phyloP scores from a whole-genome alignment of 164 flowering plant genomes.

The Macadamia tetraphylla region DNA sequence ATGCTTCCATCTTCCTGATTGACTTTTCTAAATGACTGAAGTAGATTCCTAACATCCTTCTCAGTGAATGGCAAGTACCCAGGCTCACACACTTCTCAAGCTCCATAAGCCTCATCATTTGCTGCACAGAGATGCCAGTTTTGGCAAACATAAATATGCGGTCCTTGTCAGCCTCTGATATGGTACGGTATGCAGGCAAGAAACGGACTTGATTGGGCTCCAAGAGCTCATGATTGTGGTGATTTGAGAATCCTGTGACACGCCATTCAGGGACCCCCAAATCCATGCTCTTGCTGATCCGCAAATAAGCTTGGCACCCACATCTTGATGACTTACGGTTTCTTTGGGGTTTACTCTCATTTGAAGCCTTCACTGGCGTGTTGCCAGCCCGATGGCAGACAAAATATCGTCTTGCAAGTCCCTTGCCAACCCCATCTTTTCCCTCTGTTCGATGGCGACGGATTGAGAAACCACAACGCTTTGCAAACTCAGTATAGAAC shows the following conservation, averaged over 20 bases:
- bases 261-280: constrained; percentile 33
- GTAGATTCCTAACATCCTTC: constrained; percentile 38
- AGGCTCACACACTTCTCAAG: constrained; percentile 34
- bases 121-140: constrained; percentile 38
- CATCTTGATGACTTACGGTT: constrained; percentile 38
- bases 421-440: constrained; percentile 21
- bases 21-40: constrained; percentile 30
- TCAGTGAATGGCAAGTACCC: constrained; percentile 38
- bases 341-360: constrained; percentile 32
- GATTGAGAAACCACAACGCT: constrained; percentile 36
- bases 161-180: constrained; percentile 35
- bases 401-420: constrained; percentile 32
- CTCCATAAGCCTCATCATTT: constrained; percentile 32
- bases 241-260: constrained; percentile 36
- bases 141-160: constrained; percentile 33
- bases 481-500: constrained; percentile 32
- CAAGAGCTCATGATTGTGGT: constrained; percentile 38
- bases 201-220: constrained; percentile 37
- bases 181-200: constrained; percentile 39
- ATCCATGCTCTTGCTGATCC: constrained; percentile 29
- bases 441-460: constrained; percentile 34
- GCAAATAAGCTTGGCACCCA: constrained; percentile 39
- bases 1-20: constrained; percentile 31
- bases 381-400: constrained; percentile 40
- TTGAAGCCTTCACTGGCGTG: constrained; percentile 33